phyloP scores from a whole-genome alignment of 805 yeast genomes.

The Candida namnaoensis region DNA sequence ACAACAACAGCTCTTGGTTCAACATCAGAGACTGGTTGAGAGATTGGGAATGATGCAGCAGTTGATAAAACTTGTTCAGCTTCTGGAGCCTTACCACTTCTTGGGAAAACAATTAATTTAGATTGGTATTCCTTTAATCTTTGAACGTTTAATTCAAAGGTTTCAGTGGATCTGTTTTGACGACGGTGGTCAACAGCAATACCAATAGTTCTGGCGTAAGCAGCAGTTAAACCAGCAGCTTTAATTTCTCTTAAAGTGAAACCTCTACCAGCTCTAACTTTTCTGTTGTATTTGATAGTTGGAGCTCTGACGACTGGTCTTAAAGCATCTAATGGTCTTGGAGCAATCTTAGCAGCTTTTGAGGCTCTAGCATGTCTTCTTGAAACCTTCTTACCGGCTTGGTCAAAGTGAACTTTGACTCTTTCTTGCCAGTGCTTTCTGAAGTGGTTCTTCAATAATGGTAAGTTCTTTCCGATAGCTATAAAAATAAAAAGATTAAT shows the following conservation, averaged over 20 bases:
- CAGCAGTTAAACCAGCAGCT: slow-evolving; percentile 91
- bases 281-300: slow-evolving; percentile 98
- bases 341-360: slow-evolving; percentile 93
- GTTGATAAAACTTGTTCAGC: slow-evolving; percentile 67
- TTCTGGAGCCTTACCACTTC: slow-evolving; percentile 78
- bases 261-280: slow-evolving; percentile 99
- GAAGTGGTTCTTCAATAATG: slow-evolving; percentile 99
- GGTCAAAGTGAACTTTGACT: slow-evolving; percentile 99
- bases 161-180: slow-evolving; percentile 95
- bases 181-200: slow-evolving; percentile 99
- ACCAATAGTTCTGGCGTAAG: slow-evolving; percentile 98
- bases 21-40: slow-evolving; percentile 62
- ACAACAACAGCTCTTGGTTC: slow-evolving; percentile 79
- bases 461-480: slow-evolving; percentile 98
- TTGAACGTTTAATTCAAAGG: slow-evolving; percentile 87
- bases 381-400: slow-evolving; percentile 98
- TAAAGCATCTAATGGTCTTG: slow-evolving; percentile 93
- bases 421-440: slow-evolving; percentile 99
- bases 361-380: slow-evolving; percentile 92
- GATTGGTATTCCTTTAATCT: slow-evolving; percentile 95
- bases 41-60: slow-evolving; percentile 86
- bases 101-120: slow-evolving; percentile 93
- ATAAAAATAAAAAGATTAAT: slow-evolving; percentile 5
- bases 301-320: slow-evolving; percentile 99
- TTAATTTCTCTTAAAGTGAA: slow-evolving; percentile 96